A percentile compares a stretch with the other conserved stretches of the same genome.
phyloP scores from a whole-genome alignment of 148 eudicot genomes.

The Pouteria glomerata region DNA sequence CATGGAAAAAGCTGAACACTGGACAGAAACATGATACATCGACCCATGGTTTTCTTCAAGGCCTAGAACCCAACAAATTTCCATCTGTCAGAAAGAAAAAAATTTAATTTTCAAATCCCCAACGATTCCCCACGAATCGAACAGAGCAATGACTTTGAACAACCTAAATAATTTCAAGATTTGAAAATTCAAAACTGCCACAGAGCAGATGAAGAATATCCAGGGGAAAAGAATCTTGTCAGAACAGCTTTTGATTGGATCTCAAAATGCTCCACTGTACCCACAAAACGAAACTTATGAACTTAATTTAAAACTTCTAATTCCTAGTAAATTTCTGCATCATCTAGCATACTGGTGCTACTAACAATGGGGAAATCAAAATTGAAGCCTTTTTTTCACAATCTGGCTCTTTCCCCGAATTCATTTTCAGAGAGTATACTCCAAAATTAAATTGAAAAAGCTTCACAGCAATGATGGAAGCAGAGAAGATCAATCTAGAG shows the following conservation, averaged over 20 bases:
- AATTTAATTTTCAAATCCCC: slow-evolving; percentile 14
- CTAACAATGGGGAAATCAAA: not conserved
- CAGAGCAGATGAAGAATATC: not conserved
- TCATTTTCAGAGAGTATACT: not conserved
- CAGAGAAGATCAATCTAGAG: no score
- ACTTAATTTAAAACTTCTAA: not conserved
- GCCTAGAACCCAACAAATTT: slow-evolving; percentile 15
- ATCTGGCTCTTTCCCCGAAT: not conserved
- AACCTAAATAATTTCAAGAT: slow-evolving; percentile 1
- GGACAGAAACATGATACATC: slow-evolving; percentile 16
- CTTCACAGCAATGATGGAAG: no score
- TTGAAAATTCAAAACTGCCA: slow-evolving; percentile 1
- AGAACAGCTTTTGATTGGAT: not conserved
- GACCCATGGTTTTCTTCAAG: not conserved
- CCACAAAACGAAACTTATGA: not conserved
- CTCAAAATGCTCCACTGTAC: not conserved
- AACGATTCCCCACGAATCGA: slow-evolving; percentile 1
- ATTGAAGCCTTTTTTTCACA: not conserved
- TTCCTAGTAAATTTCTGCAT: not conserved
- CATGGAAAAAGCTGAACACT: not conserved
- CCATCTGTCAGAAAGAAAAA: slow-evolving; percentile 6
- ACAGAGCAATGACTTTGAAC: slow-evolving; percentile 3
- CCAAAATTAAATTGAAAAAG: not conserved
- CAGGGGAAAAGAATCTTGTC: not conserved
- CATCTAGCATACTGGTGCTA: no score